A percentile compares a stretch with the other conserved stretches of the same genome.
Evolutionary conservation across 371 early-diverging fungal species (phyloP).

Genomic region (Mucor circinelloides): DNA sequence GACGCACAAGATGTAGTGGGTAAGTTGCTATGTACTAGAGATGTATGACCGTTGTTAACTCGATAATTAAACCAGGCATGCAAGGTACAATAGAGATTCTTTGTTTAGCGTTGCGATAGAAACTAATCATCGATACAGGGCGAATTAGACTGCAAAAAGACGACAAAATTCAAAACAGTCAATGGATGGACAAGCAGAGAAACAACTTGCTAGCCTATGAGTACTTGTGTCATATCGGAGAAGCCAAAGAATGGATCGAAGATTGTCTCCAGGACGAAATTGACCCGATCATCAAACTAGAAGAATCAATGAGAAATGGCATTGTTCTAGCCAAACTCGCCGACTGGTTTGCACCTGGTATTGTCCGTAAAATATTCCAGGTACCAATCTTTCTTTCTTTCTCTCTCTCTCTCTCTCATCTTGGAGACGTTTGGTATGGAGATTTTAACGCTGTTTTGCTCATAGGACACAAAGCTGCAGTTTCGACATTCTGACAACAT

Average conservation of each 20-base stretch:
- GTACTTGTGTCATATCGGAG: constrained; percentile 98
- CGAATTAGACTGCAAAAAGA: constrained; percentile 67
- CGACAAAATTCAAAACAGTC: constrained; percentile 53
- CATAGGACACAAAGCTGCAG: constrained; percentile 81
- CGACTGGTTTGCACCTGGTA: constrained; percentile 79
- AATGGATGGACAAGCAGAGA: constrained; percentile 96
- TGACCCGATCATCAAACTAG: constrained; percentile 76
- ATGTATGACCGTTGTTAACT: not conserved
- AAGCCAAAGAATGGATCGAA: constrained; percentile 99
- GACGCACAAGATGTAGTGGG: constrained; percentile 52
- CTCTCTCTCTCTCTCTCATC: too few species aligned
- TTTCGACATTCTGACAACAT: constrained; percentile 99
- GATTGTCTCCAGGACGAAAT: constrained; percentile 86
- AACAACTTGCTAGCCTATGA: constrained; percentile 95
- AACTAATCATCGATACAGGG: constrained; percentile 31
- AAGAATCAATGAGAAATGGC: constrained; percentile 95
- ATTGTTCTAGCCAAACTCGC: constrained; percentile 94
- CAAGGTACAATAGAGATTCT: constrained; percentile 16
- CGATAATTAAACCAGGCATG: constrained; percentile 14
- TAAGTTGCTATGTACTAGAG: not conserved
- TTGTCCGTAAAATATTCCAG: constrained; percentile 88
- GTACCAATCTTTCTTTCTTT: constrained; percentile 46
- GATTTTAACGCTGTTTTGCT: not conserved
- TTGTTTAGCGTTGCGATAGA: not conserved
- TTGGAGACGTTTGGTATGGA: not conserved